These are phyloP conservation scores for Boletus semigastroideus DNA, from an alignment of 1,284 basidiomycete genomes.

Conservation along the genomic window DNA sequence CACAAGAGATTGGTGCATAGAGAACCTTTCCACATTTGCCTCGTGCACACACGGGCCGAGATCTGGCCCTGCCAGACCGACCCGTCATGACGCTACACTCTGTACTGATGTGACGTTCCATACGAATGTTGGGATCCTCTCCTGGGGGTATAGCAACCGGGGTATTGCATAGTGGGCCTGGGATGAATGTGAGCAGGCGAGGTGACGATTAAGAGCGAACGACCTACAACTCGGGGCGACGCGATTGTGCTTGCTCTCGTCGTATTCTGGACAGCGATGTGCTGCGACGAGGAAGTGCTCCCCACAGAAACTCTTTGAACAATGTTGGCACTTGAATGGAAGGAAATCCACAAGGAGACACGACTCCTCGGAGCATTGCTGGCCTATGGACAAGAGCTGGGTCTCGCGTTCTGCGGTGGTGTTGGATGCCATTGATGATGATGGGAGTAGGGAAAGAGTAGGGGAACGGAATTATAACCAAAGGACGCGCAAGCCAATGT, in stretches of 20 bases:
- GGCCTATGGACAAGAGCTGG: constrained; percentile 64
- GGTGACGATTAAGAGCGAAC: not conserved
- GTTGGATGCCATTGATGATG: constrained; percentile 13
- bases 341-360: constrained; percentile 77
- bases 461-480: constrained; percentile 19
- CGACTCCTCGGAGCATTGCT: constrained; percentile 61
- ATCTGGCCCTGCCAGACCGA: constrained; percentile 45
- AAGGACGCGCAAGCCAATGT: constrained; percentile 24
- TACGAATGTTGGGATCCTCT: constrained; percentile 73
- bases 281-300: constrained; percentile 69
- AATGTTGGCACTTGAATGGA: constrained; percentile 81
- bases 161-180: constrained; percentile 70
- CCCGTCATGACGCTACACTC: constrained; percentile 67
- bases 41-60: constrained; percentile 59
- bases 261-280: constrained; percentile 68
- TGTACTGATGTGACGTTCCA: constrained; percentile 66
- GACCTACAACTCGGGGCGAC: constrained; percentile 68
- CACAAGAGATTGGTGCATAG: constrained; percentile 69
- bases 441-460: not conserved
- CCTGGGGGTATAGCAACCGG: constrained; percentile 70
- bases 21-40: constrained; percentile 68
- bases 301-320: constrained; percentile 62
- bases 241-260: constrained; percentile 65
- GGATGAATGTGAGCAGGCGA: constrained; percentile 7
- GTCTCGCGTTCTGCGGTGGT: constrained; percentile 41